phyloP scores from a whole-genome alignment of 352 stramenopile species.

The Albugo laibachii region DNA sequence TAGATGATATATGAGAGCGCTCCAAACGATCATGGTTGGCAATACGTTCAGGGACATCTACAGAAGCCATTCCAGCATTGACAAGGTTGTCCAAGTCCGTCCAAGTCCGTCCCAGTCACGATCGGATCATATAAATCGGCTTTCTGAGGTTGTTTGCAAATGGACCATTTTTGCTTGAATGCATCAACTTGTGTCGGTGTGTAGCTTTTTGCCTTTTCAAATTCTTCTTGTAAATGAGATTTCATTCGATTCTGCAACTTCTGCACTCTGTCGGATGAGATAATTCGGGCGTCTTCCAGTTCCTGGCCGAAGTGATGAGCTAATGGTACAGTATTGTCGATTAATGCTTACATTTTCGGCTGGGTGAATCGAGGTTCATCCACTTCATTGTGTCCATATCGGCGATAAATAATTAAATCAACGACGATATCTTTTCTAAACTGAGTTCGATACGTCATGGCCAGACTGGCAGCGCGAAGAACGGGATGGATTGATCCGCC shows the following conservation, averaged over 20 bases:
- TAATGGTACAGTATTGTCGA: slow-evolving; percentile 41
- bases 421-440: slow-evolving; percentile 80
- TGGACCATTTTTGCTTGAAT: slow-evolving; percentile 50
- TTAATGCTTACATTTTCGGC: slow-evolving; percentile 68
- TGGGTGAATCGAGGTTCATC: slow-evolving; percentile 80
- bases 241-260: slow-evolving; percentile 35
- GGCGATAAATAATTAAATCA: slow-evolving; percentile 65
- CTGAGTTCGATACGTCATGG: slow-evolving; percentile 57
- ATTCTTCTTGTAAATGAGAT: slow-evolving; percentile 40
- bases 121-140: slow-evolving; percentile 31
- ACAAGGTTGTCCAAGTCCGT: slow-evolving; percentile 30
- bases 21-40: slow-evolving; percentile 49
- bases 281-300: slow-evolving; percentile 28
- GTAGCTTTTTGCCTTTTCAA: slow-evolving; percentile 36
- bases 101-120: slow-evolving; percentile 32
- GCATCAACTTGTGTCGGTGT: slow-evolving; percentile 42
- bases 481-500: slow-evolving; percentile 62
- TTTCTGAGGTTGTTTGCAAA: slow-evolving; percentile 23
- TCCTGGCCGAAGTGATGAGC: slow-evolving; percentile 49
- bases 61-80: slow-evolving; percentile 35
- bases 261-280: slow-evolving; percentile 30
- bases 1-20: slow-evolving; percentile 50
- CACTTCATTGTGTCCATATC: slow-evolving; percentile 80
- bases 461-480: slow-evolving; percentile 47
- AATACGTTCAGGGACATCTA: slow-evolving; percentile 32